Evolutionary conservation across 225 moss, liverwort and hornwort genomes (phyloP), one percentile per base, ranked within the genome.

Genomic region (Marchantia polymorpha): DNA sequence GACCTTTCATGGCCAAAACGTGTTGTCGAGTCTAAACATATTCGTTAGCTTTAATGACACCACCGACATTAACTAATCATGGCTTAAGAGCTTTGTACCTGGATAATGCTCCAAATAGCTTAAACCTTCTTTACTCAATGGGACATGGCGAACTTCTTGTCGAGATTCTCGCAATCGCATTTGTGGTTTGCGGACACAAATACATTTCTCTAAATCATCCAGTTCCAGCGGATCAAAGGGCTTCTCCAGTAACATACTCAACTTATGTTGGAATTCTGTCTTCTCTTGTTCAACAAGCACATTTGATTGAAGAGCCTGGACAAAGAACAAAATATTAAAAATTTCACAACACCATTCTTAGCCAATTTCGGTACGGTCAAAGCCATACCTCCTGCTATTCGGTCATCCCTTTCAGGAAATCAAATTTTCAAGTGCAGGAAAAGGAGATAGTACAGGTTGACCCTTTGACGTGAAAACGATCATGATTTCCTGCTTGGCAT

Each of bases 91-190:
- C 23, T 1, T 12, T 17, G 7, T 74, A 74, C 73, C 73, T 75
- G 59, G 75, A 75, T 75, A 75, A 75, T 75, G 53, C 39, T 75
- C 75, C 59, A 75, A 46, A 59, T 75, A 75, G 75, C 53, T 75
- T 56, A 59, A 59, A 59, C 75, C 75, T 30, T 75, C 75, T 59
- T 75, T 75, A 20, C 19, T 17, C 0, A 75, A 20, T 10, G 59
- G 20, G 19, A 75, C 75, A 60, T 75, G 75, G 17, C 75, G 75
- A 39, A 56, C 27, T 46, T 75, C 75, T 29, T 46, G 58, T 0
- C 75, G 75, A 19, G 75, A 75, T 59, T 75, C 75, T 56, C 75
- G 53, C 75, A 75, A 59, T 31, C 75, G 75, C 75, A 75, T 75
- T 55, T 75, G 75, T 30, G 75, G 75, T 75, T 59, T 58, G 20